Evolutionary conservation across 257 asterid genomes (phyloP), one percentile per base, ranked within the genome.

Genomic region (Paulownia fortunei): DNA sequence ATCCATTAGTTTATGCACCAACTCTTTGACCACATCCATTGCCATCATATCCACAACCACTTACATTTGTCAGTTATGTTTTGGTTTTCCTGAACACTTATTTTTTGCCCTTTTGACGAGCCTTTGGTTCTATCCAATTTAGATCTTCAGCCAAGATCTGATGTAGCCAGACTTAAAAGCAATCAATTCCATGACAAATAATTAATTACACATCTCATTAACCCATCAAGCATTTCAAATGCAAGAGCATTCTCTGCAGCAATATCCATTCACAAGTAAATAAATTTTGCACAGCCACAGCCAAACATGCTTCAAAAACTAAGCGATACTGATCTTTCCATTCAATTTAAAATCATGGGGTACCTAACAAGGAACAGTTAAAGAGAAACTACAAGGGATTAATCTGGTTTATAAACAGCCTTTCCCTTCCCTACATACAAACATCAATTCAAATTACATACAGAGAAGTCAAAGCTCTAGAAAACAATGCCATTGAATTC

Each of bases 331-430:
- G 23, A 47, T 26, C 23, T 24, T 80, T 24, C 67, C 72, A 58
- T 67, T 75, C 3, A 61, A 80, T 65, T 34, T 34, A 18, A 70
- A 70, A 46, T 30, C 74, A 69, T 8, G 36, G 34, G 8, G 9
- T 24, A 52, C 34, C 78, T 41, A 76, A 61, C 73, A 69, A 71
- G 2, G 46, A 24, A 12, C 42, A 32, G 27, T 11, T 34, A 46
- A 67, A 15, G 10, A 41, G 56, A 64, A 8, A 37, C 39, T 65
- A 77, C 56, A 69, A 23, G 42, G 71, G 67, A 55, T 6, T 41
- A n/a, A 64, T 67, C 79, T 16, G 27, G 52, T n/a, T 8, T 68
- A 82, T 73, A 39, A 78, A 78, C 74, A 78, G 15, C 55, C 65
- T 73, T n/a, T n/a, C n/a, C n/a, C n/a, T 36, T 11, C 12, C 73